Conservation (phyloP, 1,139 yeast species). For the Suhomyces bokatorum region DNA sequence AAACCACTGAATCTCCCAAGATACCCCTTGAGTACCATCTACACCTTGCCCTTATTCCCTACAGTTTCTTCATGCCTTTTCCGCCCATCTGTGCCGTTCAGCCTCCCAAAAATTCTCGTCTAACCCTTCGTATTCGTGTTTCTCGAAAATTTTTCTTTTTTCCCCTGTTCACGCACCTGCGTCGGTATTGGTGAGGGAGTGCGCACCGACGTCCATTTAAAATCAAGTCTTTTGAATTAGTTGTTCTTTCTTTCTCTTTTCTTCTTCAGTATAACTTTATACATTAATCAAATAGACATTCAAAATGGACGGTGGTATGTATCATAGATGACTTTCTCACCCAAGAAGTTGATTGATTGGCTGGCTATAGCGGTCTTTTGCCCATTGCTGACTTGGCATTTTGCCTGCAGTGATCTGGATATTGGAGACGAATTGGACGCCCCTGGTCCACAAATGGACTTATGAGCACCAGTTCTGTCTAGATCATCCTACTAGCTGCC, state of each 20-base stretch:
- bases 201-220: constrained; percentile 15
- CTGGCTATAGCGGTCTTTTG: neutral
- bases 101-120: constrained; percentile 4
- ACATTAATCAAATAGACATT: constrained; percentile 18
- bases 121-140: constrained; percentile 10
- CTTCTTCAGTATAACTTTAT: constrained; percentile 21
- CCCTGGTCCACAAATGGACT: neutral
- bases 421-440: neutral
- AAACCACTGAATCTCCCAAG: neutral
- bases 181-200: constrained; percentile 6
- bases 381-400: neutral
- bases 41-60: neutral
- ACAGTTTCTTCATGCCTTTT: neutral
- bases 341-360: constrained; percentile 13
- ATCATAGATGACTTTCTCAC: constrained; percentile 9
- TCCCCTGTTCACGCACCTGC: constrained; percentile 7
- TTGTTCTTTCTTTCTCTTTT: constrained; percentile 18
- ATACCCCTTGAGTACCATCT: neutral
- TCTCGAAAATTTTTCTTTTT: constrained; percentile 16
- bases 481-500: no score
- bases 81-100: neutral
- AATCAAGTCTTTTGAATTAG: constrained; percentile 15
- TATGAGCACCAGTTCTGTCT: no score
- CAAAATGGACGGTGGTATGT: constrained; percentile 53
- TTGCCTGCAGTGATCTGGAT: neutral